Conservation (phyloP, 2,329 filamentous ascomycete genomes). For the Aspergillus sp. region DNA sequence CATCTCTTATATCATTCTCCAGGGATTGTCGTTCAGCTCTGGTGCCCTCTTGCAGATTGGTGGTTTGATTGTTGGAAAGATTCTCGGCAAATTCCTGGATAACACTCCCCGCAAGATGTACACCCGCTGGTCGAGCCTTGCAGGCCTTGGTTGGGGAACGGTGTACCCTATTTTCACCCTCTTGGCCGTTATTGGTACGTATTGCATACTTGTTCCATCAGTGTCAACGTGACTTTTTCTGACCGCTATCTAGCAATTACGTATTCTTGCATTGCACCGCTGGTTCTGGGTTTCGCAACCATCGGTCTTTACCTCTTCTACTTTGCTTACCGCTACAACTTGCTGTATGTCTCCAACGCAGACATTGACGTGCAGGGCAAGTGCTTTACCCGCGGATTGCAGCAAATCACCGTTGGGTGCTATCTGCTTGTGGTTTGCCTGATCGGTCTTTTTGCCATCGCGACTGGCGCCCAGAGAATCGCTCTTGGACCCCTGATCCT, state of each 20-base stretch:
- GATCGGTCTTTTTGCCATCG: conserved; percentile 78
- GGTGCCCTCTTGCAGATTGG: conserved; percentile 71
- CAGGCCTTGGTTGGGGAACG: conserved; percentile 78
- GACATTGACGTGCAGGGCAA: conserved; percentile 84
- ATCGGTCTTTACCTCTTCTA: conserved; percentile 80
- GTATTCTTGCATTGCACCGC: conserved; percentile 82
- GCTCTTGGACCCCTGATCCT: conserved; percentile 69
- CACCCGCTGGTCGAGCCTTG: conserved; percentile 70
- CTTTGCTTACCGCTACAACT: conserved; percentile 83
- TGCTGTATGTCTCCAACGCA: conserved; percentile 82
- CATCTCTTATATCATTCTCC: conserved; percentile 90
- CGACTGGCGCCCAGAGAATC: conserved; percentile 59
- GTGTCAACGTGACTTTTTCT: background rate
- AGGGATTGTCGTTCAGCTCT: conserved; percentile 78
- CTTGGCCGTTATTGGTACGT: conserved; percentile 73
- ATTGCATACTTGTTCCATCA: background rate
- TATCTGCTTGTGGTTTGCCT: conserved; percentile 82
- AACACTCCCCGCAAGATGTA: conserved; percentile 80
- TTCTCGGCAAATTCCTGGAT: conserved; percentile 73
- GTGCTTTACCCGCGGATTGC: conserved; percentile 81
- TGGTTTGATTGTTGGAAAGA: conserved; percentile 70
- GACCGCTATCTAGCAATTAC: conserved; percentile 62
- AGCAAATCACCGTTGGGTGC: conserved; percentile 79
- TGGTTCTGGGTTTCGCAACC: conserved; percentile 79
- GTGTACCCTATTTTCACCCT: conserved; percentile 79